Percentiles rank a stretch among this genome's conserved stretches.
phyloP scores from a whole-genome alignment of 305 asterid genomes.

The Coffea humblotiana region DNA sequence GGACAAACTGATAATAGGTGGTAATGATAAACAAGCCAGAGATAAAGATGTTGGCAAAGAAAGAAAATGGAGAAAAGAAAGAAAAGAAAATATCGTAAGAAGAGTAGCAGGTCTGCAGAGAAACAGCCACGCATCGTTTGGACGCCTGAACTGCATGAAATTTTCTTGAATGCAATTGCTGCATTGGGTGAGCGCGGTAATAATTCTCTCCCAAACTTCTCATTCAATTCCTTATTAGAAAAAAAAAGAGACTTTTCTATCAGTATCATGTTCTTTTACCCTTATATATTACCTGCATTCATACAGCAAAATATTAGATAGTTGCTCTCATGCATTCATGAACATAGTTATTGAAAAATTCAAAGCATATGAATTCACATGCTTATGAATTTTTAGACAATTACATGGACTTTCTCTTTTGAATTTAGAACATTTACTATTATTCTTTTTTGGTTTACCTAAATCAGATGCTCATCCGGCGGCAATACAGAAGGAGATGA shows the following conservation, averaged over 20 bases:
- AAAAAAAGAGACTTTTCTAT: too few relatives aligned
- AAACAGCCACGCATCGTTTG: slow-evolving; percentile 5
- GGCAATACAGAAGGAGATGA: neutral
- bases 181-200: slow-evolving; percentile 9
- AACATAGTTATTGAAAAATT: neutral
- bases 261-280: too few relatives aligned
- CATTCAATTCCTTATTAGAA: too few relatives aligned
- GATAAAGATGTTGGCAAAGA: too few relatives aligned
- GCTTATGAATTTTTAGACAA: too few relatives aligned
- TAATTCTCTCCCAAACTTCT: neutral
- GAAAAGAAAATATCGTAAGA: neutral
- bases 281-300: neutral
- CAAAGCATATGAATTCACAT: too few relatives aligned
- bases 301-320: neutral
- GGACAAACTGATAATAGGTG: neutral
- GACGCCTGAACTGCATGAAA: slow-evolving; percentile 11
- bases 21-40: neutral
- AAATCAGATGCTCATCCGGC: slow-evolving; percentile 17
- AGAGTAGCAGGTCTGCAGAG: neutral
- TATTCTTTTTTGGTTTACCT: neutral
- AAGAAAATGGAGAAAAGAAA: neutral
- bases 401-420: too few relatives aligned
- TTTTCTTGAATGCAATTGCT: neutral
- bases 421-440: neutral
- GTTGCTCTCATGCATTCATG: neutral